Conservation (phyloP, 495 filamentous ascomycete species). For the Schizothecium vesticola region DNA sequence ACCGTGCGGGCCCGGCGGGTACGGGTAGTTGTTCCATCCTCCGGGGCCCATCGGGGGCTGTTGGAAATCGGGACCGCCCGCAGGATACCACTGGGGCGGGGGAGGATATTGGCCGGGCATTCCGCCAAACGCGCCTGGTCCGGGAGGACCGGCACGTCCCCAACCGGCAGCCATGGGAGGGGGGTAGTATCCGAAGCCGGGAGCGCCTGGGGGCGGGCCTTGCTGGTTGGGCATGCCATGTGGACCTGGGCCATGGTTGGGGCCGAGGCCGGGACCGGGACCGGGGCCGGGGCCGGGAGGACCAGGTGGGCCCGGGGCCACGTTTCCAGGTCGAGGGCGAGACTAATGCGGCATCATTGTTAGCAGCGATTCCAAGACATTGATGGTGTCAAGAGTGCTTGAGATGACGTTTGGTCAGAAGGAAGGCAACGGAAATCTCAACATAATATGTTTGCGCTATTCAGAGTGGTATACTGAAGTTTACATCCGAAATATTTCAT, state of each 20-base stretch:
- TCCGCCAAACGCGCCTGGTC: conserved; percentile 37
- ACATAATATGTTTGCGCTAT: conserved; percentile 82
- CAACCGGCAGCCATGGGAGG: conserved; percentile 49
- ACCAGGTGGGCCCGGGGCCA: conserved; percentile 28
- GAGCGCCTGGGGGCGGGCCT: conserved; percentile 22
- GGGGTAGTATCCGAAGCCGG: conserved; percentile 37
- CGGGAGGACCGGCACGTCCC: conserved; percentile 32
- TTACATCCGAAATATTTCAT: conserved; percentile 87
- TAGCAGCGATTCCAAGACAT: conserved; percentile 15
- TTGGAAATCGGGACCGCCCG: conserved; percentile 64
- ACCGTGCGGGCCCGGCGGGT: conserved; percentile 45
- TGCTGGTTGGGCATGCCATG: conserved; percentile 27
- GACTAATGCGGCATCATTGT: conserved; percentile 29
- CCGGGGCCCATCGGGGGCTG: conserved; percentile 56
- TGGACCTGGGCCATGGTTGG: conserved; percentile 1
- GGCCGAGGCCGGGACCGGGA: conserved; percentile 3
- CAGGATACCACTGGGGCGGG: conserved; percentile 73
- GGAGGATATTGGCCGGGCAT: conserved; percentile 46
- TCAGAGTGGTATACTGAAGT: conserved; percentile 65
- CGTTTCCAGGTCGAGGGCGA: conserved; percentile 34
- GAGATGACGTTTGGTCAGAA: conserved; percentile 61
- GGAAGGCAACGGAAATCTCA: conserved; percentile 99
- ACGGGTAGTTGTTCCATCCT: conserved; percentile 49
- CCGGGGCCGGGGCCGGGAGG: conserved; percentile 14
- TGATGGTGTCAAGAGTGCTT: conserved; percentile 1